Conservation (phyloP, 148 eudicot species). For the Amaranthus palmeri region DNA sequence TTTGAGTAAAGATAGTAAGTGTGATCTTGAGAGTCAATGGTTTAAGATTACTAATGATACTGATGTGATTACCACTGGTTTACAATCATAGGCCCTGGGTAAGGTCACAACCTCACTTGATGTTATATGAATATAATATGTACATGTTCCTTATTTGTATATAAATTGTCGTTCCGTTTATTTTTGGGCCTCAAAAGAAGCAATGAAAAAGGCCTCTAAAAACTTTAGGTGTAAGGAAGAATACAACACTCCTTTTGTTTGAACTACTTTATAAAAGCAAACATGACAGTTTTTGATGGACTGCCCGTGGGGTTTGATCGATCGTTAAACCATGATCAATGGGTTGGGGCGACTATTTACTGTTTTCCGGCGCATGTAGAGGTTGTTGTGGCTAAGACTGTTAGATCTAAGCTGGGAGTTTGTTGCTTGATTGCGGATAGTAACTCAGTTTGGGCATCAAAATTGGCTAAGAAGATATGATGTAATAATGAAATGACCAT, state of each 20-base stretch:
- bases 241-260: too few species aligned
- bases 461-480: slow-evolving; percentile 42
- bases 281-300: slow-evolving; percentile 26
- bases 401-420: slow-evolving; percentile 10
- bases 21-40: slow-evolving; percentile 85
- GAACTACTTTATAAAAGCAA: too few species aligned
- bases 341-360: slow-evolving; percentile 17
- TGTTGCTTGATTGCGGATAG: slow-evolving; percentile 55
- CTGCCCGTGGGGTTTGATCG: slow-evolving; percentile 23
- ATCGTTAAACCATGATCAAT: slow-evolving; percentile 15
- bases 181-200: too few species aligned
- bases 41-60: slow-evolving; percentile 57
- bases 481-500: too few species aligned
- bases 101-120: neutral
- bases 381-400: slow-evolving; percentile 9
- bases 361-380: slow-evolving; percentile 26
- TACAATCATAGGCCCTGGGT: neutral
- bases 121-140: neutral
- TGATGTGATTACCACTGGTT: neutral
- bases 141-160: too few species aligned
- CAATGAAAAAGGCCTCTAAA: too few species aligned
- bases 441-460: slow-evolving; percentile 50
- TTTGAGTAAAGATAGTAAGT: slow-evolving; percentile 38
- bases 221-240: too few species aligned
- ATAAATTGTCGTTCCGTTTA: too few species aligned